Percentiles rank a stretch among this genome's conserved stretches.
Conservation (phyloP, 768 basidiomycete genomes). For the Pholiota molesta region DNA sequence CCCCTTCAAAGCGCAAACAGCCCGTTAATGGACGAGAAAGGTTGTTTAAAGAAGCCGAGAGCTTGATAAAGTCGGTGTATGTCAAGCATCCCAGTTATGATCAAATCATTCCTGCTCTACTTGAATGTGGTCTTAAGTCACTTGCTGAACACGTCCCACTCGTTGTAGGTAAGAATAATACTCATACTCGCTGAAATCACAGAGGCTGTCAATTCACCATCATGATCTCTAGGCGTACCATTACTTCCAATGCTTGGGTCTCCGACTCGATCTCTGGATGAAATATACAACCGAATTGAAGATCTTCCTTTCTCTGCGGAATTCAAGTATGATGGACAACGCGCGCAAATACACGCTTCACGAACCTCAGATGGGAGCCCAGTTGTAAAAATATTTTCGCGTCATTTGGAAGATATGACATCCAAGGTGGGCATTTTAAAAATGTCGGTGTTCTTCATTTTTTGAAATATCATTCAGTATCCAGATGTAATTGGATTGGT, state of each 20-base stretch:
- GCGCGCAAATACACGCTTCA: conserved; percentile 76
- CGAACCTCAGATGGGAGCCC: conserved; percentile 30
- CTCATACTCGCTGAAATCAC: neutral
- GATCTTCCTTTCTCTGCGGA: conserved; percentile 78
- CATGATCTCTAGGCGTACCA: conserved; percentile 60
- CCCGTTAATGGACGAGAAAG: neutral
- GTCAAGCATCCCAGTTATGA: conserved; percentile 80
- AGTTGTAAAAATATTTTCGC: conserved; percentile 74
- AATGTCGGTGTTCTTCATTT: neutral
- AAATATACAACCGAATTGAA: conserved; percentile 76
- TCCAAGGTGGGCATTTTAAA: conserved; percentile 56
- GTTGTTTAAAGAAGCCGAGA: conserved; percentile 58
- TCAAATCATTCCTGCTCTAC: conserved; percentile 62
- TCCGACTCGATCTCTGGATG: conserved; percentile 80
- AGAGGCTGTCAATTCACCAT: neutral
- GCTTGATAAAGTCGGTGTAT: conserved; percentile 69
- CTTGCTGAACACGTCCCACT: conserved; percentile 65
- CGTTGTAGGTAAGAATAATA: conserved; percentile 59
- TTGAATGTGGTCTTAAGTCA: conserved; percentile 61
- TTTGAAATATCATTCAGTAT: conserved; percentile 51
- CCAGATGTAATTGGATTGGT: conserved; percentile 76
- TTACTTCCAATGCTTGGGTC: conserved; percentile 87
- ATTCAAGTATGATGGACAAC: conserved; percentile 90
- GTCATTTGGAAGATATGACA: conserved; percentile 93
- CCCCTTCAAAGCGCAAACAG: neutral